Conservation (phyloP, 169 alveolate genomes). For the Plasmodium relictum region DNA sequence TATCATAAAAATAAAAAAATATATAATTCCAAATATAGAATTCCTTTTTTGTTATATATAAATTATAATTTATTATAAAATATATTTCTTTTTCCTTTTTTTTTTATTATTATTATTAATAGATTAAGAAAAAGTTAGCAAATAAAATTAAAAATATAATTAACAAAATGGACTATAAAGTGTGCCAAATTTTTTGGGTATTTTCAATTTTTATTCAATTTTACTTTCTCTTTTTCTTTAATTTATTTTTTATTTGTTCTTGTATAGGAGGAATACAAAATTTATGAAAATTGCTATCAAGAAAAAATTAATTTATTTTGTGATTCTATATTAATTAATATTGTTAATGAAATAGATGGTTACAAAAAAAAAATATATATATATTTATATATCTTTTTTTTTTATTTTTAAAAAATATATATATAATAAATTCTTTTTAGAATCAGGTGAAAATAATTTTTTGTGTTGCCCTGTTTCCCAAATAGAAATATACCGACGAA, state of each 20-base stretch:
- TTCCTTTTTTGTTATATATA: neutral
- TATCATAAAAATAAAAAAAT: neutral
- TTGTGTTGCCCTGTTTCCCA: slow-evolving; percentile 65
- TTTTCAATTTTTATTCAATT: neutral
- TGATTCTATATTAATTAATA: slow-evolving; percentile 30
- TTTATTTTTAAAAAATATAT: too few relatives aligned
- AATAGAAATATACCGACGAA: slow-evolving; percentile 69
- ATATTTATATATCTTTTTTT: neutral
- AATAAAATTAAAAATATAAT: slow-evolving; percentile 47
- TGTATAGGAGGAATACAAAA: slow-evolving; percentile 68
- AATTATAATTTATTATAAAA: too few relatives aligned
- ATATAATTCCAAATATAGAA: neutral
- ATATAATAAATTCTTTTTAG: slow-evolving; percentile 6
- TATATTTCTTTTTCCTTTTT: neutral
- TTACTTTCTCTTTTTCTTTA: neutral
- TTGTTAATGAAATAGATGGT: slow-evolving; percentile 45
- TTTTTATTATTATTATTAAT: neutral
- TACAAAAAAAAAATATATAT: neutral
- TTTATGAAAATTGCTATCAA: slow-evolving; percentile 62
- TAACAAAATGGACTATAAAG: slow-evolving; percentile 71
- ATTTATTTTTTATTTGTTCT: neutral
- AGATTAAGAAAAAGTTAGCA: slow-evolving; percentile 71
- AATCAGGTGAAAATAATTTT: slow-evolving; percentile 34
- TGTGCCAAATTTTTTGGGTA: slow-evolving; percentile 77
- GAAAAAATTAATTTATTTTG: slow-evolving; percentile 40